Evolutionary conservation across 176 grass and related monocot species (phyloP).

Genomic region (Rhynchospora tenuis): DNA sequence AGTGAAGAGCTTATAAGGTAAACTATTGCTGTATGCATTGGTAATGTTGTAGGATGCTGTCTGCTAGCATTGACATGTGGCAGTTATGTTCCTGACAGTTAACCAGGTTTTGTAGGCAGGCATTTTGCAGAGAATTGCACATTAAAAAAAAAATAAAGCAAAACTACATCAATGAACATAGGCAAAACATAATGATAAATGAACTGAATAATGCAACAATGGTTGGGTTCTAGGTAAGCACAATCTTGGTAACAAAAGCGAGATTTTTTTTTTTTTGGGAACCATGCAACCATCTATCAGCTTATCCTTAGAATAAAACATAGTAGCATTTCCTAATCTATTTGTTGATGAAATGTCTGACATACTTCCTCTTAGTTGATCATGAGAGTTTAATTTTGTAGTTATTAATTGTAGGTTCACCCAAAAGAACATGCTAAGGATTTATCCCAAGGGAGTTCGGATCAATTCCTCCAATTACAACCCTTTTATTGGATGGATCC

Average conservation of each 20-base stretch:
- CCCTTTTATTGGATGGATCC: constrained; percentile 93
- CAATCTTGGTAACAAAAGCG: background rate
- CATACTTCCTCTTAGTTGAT: constrained; percentile 19
- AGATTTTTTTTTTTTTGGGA: background rate
- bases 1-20: constrained; percentile 65
- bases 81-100: background rate
- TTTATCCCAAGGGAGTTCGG: constrained; percentile 79
- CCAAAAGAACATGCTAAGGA: constrained; percentile 81
- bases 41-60: background rate
- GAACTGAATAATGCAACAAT: background rate
- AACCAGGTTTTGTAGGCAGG: background rate
- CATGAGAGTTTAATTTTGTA: constrained; percentile 23
- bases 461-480: constrained; percentile 94
- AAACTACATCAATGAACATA: background rate
- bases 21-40: background rate
- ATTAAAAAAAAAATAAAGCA: background rate
- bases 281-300: background rate
- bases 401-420: constrained; percentile 69
- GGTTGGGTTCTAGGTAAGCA: background rate
- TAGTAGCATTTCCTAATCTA: background rate
- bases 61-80: background rate
- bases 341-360: background rate
- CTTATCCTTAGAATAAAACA: background rate
- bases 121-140: background rate
- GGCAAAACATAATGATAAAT: background rate